Base-by-base conservation (phyloP, 1,284 basidiomycete genomes). In the Apiotrichum laibachii region DNA sequence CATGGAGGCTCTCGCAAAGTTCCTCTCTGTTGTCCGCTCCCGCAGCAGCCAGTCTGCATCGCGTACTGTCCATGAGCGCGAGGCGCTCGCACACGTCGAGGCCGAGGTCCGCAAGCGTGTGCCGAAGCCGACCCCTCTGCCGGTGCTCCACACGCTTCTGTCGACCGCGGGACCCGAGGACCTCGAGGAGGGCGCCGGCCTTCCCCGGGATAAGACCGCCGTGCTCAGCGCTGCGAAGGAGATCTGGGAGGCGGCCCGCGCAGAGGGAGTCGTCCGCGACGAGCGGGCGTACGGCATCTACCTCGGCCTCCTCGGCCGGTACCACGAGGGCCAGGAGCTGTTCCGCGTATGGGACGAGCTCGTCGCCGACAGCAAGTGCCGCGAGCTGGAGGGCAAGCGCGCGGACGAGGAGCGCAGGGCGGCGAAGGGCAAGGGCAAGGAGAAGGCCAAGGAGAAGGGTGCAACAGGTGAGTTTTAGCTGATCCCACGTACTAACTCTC, bases 211-310 rank as follows among this genome's bases (percentile, higher is more conserved):
- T 53, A 52, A 46, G 16, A 42, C 51, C 1, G 26, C 37, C 16
- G 47, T 62, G 13, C 31, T 59, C 12, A 16, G 34, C 3, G 55
- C 40, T 8, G 55, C 53, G 13, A 22, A 44, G 12, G 55, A 62
- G 37, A 65, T 66, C 0, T 77, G 75, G 75, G 51, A 66, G 13
- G 50, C 57, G 12, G 69, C 68, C 33, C 57, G 53, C 8, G 56
- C 50, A 15, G 61, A 67, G 44, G 67, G 65, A 3, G 67, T 63
- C 18, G 61, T 60, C n/a, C 67, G 62, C 39, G 76, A 77, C 58
- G 51, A 76, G 37, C 69, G 70, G 56, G 65, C 73, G 54, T 77
- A 78, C 53, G 67, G 67, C 65, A 60, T 75, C n/a, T 74, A 73
- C 50, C 64, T 77, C 43, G 66, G 67, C 39, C 68, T 72, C 0